Conservation (phyloP, 1,139 yeast species). For the Barnettozyma hawaiiensis region DNA sequence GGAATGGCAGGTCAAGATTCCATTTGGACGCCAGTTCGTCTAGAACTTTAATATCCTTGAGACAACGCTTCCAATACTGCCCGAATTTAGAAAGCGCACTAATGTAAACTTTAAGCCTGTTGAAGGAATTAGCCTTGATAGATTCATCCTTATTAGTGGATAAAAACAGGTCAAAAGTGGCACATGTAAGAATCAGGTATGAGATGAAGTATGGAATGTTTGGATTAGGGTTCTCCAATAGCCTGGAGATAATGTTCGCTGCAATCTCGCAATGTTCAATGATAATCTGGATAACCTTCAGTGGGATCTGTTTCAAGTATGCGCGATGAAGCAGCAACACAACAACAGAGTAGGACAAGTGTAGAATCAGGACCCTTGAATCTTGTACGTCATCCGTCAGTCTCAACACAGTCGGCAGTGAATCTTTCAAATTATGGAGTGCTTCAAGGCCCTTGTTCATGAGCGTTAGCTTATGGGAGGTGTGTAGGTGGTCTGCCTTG, state of each 20-base stretch:
- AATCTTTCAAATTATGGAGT: conserved; percentile 10
- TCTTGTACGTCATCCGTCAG: conserved; percentile 6
- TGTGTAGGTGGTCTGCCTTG: conserved; percentile 22
- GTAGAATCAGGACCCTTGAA: conserved; percentile 15
- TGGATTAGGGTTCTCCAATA: conserved; percentile 10
- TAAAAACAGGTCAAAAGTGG: conserved; percentile 28
- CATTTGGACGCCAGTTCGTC: conserved; percentile 24
- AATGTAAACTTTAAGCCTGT: conserved; percentile 20
- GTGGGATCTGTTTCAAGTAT: conserved; percentile 25
- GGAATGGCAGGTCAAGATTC: conserved; percentile 17
- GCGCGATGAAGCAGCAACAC: conserved; percentile 26
- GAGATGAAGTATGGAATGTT: conserved; percentile 27
- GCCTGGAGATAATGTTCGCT: conserved; percentile 16
- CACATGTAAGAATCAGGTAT: conserved; percentile 26
- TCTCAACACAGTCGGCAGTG: conserved; percentile 11
- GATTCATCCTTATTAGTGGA: conserved; percentile 23
- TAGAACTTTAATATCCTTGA: conserved; percentile 24
- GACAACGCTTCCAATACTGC: conserved; percentile 26
- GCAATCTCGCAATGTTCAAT: conserved; percentile 22
- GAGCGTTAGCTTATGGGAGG: conserved; percentile 19
- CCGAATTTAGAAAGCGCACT: conserved; percentile 22
- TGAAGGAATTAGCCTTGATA: conserved; percentile 15
- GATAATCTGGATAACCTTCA: conserved; percentile 22
- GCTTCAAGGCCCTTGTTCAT: conserved; percentile 20
- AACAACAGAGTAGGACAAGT: conserved; percentile 22